Conservation (phyloP, 1,139 yeast species). For the Hyphopichia wangnamkhiaoensis region DNA sequence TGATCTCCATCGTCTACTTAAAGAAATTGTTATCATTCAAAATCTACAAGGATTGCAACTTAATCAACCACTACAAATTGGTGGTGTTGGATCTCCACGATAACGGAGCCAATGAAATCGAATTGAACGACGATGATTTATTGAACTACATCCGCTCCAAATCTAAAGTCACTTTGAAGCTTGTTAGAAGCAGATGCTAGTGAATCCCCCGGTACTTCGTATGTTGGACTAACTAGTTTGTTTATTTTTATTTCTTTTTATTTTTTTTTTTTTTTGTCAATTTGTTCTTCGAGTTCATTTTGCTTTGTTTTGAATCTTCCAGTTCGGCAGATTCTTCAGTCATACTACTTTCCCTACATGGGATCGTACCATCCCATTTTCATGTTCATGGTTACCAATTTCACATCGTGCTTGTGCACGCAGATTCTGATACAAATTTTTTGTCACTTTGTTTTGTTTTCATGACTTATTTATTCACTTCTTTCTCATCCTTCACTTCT, state of each 20-base stretch:
- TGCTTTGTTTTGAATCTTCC: not conserved
- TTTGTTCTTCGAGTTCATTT: not conserved
- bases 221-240: too few species aligned
- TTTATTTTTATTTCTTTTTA: too few species aligned
- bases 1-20: conserved; percentile 30
- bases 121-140: conserved; percentile 21
- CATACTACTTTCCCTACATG: not conserved
- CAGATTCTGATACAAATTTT: too few species aligned
- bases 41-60: conserved; percentile 34
- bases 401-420: too few species aligned
- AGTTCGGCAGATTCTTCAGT: not conserved
- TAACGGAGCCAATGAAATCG: conserved; percentile 4
- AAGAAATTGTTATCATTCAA: conserved; percentile 34
- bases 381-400: too few species aligned
- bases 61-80: conserved; percentile 32
- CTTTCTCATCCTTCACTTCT: too few species aligned
- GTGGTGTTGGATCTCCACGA: conserved; percentile 12
- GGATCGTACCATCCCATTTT: too few species aligned
- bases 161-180: conserved; percentile 29
- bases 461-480: too few species aligned
- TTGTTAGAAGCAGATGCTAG: conserved; percentile 21
- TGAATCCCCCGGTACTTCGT: not conserved
- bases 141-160: conserved; percentile 23
- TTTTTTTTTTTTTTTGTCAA: too few species aligned
- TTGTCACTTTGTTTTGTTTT: too few species aligned